Conservation (phyloP, 148 eudicot genomes). For the Amaranthus hypochondriacus region DNA sequence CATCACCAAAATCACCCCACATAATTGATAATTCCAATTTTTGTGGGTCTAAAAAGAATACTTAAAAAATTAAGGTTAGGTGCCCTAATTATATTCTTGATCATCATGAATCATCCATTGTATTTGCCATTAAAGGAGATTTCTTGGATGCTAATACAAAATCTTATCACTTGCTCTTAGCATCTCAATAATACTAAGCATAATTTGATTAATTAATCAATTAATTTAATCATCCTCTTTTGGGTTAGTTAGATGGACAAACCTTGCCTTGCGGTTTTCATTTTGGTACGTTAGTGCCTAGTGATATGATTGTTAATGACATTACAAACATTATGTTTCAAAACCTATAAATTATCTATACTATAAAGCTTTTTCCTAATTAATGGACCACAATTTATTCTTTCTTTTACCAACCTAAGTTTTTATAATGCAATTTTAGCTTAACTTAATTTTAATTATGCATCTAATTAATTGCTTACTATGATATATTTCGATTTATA, state of each 20-base stretch:
- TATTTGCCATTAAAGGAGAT: constrained; percentile 13
- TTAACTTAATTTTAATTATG: not conserved
- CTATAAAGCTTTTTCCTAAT: not conserved
- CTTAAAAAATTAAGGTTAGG: constrained; percentile 3
- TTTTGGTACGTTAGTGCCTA: constrained; percentile 2
- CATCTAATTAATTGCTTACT: too few species aligned
- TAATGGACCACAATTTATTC: constrained; percentile 18
- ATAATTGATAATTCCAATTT: constrained; percentile 14
- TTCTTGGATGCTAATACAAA: not conserved
- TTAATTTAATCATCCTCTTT: not conserved
- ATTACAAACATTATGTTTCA: constrained; percentile 15
- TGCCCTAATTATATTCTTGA: not conserved
- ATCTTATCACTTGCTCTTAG: constrained; percentile 9
- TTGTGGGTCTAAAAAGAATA: constrained; percentile 9
- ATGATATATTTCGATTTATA: too few species aligned
- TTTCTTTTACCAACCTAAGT: not conserved
- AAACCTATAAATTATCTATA: not conserved
- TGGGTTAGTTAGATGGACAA: constrained; percentile 15
- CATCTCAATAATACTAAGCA: constrained; percentile 13
- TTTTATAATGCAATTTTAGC: constrained; percentile 2
- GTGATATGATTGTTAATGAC: constrained; percentile 17
- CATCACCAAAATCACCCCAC: constrained; percentile 13
- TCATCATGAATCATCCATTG: constrained; percentile 21
- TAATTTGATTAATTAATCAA: not conserved
- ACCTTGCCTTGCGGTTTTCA: constrained; percentile 28